Evolutionary conservation across 2,329 filamentous ascomycete genomes (phyloP), one percentile per base, ranked within the genome.

Genomic region (Penicillium sumatraense): DNA sequence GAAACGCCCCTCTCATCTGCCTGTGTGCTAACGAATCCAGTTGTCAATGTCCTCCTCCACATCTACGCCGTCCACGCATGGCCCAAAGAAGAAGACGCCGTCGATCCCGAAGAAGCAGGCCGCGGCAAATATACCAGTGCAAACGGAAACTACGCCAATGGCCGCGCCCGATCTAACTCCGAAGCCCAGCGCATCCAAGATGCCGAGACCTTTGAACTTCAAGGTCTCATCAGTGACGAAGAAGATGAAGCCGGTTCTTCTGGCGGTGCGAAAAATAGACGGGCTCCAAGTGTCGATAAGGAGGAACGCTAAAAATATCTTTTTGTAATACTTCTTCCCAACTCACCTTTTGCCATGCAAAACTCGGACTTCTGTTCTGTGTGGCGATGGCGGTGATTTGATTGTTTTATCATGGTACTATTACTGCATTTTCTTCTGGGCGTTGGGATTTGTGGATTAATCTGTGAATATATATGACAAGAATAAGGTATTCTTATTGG

Each of bases 171-270:
- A 49, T 63, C 70, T 1, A 58, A 60, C 23, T 69, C 72, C 16
- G 76, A 71, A 62, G 74, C 61, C 40, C 70, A 79, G 72, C 85
- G 85, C 57, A 80, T 93, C 33, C 82, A 85, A 26, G 93, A 96
- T 69, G 93, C 90, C 0, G 89, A 97, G 70, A 92, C 96, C 65
- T 99, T 96, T 71, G 95, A 98, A 75, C 81, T 99, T 1, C 91
- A 95, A 56, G 93, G 91, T 0, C 77, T 99, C 35, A 93, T 93
- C 72, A 95, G 89, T 54, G 93, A 96, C 41, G 92, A 96, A 16
- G 92, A 96, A 49, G 88, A 88, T 4, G 78, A 84, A 11, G 23
- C 20, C 7, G 80, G 36, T 45, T 63, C 41, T 21, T 59, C 60
- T 13, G 57, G 65, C 54, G 66, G 63, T 8, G 63, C 67, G 4